A percentile compares a stretch with the other conserved stretches of the same genome.
These are phyloP conservation scores for Xerocomus nothofagi DNA, from an alignment of 1,284 basidiomycete genomes.

Conservation along the genomic window DNA sequence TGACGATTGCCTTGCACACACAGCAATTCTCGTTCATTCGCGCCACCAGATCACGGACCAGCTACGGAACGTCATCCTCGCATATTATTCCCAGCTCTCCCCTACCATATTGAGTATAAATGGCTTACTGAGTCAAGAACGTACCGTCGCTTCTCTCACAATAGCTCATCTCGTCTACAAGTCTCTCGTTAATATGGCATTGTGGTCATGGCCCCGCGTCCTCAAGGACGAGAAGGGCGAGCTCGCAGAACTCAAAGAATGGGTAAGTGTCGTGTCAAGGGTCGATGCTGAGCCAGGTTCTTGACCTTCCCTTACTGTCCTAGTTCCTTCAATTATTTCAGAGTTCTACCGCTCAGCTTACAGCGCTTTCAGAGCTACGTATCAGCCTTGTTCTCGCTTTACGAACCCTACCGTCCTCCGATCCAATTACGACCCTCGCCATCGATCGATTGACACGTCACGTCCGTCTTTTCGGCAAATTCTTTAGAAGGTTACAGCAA, in stretches of 20 bases:
- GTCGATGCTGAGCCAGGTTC: background rate
- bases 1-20: slow-evolving; percentile 8
- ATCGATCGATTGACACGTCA: slow-evolving; percentile 64
- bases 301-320: slow-evolving; percentile 8
- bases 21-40: slow-evolving; percentile 4
- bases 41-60: slow-evolving; percentile 52
- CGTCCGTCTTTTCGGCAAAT: slow-evolving; percentile 70
- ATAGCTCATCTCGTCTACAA: slow-evolving; percentile 72
- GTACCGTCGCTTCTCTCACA: slow-evolving; percentile 51
- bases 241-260: slow-evolving; percentile 44
- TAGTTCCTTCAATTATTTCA: slow-evolving; percentile 64
- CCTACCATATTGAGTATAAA: slow-evolving; percentile 45
- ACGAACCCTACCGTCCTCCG: slow-evolving; percentile 22
- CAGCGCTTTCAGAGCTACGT: slow-evolving; percentile 51
- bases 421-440: slow-evolving; percentile 39
- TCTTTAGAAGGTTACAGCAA: slow-evolving; percentile 72
- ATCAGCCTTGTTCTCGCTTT: slow-evolving; percentile 41
- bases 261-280: slow-evolving; percentile 45
- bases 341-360: slow-evolving; percentile 55
- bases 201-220: slow-evolving; percentile 69
- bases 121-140: slow-evolving; percentile 39
- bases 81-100: slow-evolving; percentile 56
- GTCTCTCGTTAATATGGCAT: slow-evolving; percentile 60
- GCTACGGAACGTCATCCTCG: slow-evolving; percentile 51
- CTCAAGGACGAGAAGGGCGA: slow-evolving; percentile 46